Evolutionary conservation across 345 rosid genomes (phyloP), one percentile per base, ranked within the genome.

Genomic region (Trapa bicornis): DNA sequence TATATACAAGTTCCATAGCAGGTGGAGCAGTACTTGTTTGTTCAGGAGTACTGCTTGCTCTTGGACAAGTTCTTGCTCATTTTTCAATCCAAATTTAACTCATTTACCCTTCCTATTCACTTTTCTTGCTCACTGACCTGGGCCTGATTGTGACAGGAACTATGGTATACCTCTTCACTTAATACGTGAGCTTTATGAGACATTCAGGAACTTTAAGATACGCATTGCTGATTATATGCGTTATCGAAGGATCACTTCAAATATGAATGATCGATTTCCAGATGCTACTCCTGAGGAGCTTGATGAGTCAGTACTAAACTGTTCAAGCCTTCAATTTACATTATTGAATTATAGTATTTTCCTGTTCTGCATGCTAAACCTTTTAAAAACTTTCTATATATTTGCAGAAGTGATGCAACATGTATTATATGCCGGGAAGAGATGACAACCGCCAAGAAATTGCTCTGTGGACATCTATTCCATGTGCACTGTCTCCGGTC

Each of bases 341-440:
- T 3, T 11, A 8, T n/a, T 17, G n/a, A 42, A 32, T 17, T 42
- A 47, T 41, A 15, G 15, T 8, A n/a, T 41, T 42, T 6, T 14
- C 56, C 16, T 8, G 38, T 58, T 14, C 12, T 11, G 15, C 12
- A 5, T 38, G 45, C 47, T 66, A 48, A 45, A 52, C 39, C 36
- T 65, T 33, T n/a, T 52, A 63, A 70, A 39, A 37, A 37, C 52
- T 61, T 74, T 17, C 67, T 11, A 33, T 81, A 78, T 72, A 45
- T 75, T 35, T 80, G 78, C 89, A 93, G 97, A 84, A 85, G 82
- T 73, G 98, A 93, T 48, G 91, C 87, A 53, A 93, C 98, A 38
- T 93, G 98, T 76, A 93, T 93, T 73, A 88, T 93, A 57, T 90
- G 98, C 70, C 98, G 97, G 66, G 98, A 93, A 79, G 98, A 93